Base-by-base conservation (phyloP, 2,329 filamentous ascomycete species). In the Scytalidium lignicola region DNA sequence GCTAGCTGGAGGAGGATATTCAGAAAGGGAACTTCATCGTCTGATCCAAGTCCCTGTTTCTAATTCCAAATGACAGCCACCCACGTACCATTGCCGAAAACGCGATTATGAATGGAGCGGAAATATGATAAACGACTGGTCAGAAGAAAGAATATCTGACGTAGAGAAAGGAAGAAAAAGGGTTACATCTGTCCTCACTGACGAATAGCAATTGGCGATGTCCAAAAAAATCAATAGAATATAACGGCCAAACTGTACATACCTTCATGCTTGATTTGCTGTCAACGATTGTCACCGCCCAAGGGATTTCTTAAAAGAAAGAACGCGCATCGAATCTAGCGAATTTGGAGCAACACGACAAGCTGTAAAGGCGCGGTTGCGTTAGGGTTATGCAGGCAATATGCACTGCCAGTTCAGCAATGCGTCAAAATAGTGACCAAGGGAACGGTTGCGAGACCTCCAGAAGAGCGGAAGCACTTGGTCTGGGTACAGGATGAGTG, bases 401-500 rank as follows among this genome's bases (percentile, higher is more conserved):
- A 13, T 13, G 15, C n/a, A n/a, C n/a, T 37, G 32, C 32, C 32
- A 37, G 32, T 4, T 37, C 32, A 37, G 6, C 32, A 37, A 37
- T n/a, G 15, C 32, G n/a, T 37, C 12, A 26, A 37, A 17, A 15
- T 37, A 37, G 32, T 13, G 15, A n/a, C 32, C 32, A 37, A 15
- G 32, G 7, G 15, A 95, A 95, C 64, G 77, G 80, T 55, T 70
- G 93, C 1, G 70, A 80, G 40, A 87, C 0, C 90, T 91, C 65
- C 73, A 73, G 52, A 78, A 80, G 59, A 78, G 79, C 47, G 86
- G 86, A 47, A 78, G 83, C 49, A 86, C 85, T 9, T 74, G 90
- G 32, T 89, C 83, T 73, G 74, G 82, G 48, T 90, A 89, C 23
- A 26, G 23, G 5, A 10, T 5, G 23, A 26, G 23, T 26, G 23